A percentile compares a stretch with the other conserved stretches of the same genome.
phyloP scores from a whole-genome alignment of 352 stramenopile genomes.

The Globisporangium radiosum region DNA sequence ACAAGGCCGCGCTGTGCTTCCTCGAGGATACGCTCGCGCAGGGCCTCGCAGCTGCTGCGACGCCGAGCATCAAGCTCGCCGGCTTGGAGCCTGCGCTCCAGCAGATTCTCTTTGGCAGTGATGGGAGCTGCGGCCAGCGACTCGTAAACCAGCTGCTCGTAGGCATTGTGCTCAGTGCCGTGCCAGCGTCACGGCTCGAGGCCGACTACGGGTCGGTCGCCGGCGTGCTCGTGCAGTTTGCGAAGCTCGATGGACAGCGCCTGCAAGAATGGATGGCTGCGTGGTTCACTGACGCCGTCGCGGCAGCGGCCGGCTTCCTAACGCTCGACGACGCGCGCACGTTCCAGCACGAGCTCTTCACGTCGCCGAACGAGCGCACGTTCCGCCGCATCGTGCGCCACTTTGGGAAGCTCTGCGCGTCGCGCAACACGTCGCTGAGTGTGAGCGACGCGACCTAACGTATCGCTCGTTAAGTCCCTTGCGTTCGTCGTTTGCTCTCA shows the following conservation, averaged over 20 bases:
- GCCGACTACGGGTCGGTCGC: conserved; percentile 74
- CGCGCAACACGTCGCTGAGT: conserved; percentile 53
- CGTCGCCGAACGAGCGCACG: conserved; percentile 45
- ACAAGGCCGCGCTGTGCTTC: conserved; percentile 92
- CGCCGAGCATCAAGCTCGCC: conserved; percentile 9
- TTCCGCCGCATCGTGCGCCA: conserved; percentile 73
- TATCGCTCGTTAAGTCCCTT: neutral
- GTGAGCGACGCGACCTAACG: neutral
- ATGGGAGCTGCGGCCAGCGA: conserved; percentile 28
- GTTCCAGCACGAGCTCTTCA: conserved; percentile 71
- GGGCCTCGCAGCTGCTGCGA: conserved; percentile 14
- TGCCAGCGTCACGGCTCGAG: conserved; percentile 63
- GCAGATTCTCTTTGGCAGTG: conserved; percentile 16
- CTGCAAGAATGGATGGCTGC: conserved; percentile 56
- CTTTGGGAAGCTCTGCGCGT: conserved; percentile 78
- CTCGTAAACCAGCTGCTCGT: conserved; percentile 55
- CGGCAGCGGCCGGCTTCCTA: conserved; percentile 47
- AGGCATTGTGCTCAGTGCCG: conserved; percentile 54
- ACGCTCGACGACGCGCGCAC: conserved; percentile 42
- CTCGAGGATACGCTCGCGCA: conserved; percentile 58
- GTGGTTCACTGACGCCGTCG: conserved; percentile 55
- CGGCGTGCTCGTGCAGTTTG: conserved; percentile 62
- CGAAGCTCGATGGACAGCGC: conserved; percentile 48
- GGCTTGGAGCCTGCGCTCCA: conserved; percentile 19
- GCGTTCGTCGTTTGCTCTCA: too few relatives aligned